These are phyloP conservation scores for Albifimbria verrucaria DNA, from an alignment of 2,329 filamentous ascomycete species.

Conservation along the genomic window DNA sequence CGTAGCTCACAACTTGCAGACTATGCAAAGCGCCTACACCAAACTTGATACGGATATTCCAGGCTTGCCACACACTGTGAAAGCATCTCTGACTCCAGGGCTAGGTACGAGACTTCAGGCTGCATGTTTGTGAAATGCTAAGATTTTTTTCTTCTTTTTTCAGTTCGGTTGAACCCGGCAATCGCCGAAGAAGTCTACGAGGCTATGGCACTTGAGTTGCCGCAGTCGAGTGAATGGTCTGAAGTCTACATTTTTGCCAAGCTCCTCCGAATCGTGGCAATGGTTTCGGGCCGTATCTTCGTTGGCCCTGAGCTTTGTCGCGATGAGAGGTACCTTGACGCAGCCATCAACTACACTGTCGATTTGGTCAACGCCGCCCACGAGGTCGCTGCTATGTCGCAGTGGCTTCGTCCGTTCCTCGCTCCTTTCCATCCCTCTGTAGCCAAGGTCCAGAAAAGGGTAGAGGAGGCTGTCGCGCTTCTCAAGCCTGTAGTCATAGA, in stretches of 20 bases:
- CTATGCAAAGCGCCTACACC: not conserved
- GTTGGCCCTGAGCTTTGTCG: slow-evolving; percentile 44
- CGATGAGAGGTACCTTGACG: slow-evolving; percentile 40
- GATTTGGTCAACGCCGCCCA: slow-evolving; percentile 34
- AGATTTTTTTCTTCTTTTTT: not conserved
- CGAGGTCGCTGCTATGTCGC: slow-evolving; percentile 22
- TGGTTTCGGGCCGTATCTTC: slow-evolving; percentile 44
- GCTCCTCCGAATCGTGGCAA: slow-evolving; percentile 42
- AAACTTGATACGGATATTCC: not conserved
- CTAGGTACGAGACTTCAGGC: not conserved
- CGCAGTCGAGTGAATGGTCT: slow-evolving; percentile 35
- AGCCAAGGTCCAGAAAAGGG: slow-evolving; percentile 26
- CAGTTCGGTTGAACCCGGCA: slow-evolving; percentile 27
- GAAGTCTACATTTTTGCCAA: slow-evolving; percentile 34
- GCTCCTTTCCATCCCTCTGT: slow-evolving; percentile 30
- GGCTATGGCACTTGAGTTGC: slow-evolving; percentile 30
- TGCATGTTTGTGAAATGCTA: no score
- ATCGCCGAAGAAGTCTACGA: slow-evolving; percentile 35
- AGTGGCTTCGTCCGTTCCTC: slow-evolving; percentile 29
- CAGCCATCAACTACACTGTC: slow-evolving; percentile 44
- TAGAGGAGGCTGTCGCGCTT: slow-evolving; percentile 29
- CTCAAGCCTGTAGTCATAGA: slow-evolving; percentile 31
- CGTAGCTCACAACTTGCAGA: not conserved
- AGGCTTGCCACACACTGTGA: not conserved
- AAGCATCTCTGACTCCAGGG: not conserved